A percentile compares a stretch with the other conserved stretches of the same genome.
Evolutionary conservation across 495 filamentous ascomycete genomes (phyloP).

Genomic region (Margaritispora aquatica): DNA sequence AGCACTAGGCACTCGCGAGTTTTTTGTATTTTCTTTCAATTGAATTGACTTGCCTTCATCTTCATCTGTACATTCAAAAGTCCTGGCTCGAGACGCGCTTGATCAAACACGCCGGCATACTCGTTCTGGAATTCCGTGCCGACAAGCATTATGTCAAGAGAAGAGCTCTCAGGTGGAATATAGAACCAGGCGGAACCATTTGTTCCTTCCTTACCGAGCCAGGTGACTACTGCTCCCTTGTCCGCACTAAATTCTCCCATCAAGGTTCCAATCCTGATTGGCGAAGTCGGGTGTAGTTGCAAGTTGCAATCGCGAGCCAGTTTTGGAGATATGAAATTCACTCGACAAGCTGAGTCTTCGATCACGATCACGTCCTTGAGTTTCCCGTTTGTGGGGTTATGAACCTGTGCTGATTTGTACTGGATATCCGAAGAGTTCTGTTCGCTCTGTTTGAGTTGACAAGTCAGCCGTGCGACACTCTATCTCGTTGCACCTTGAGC

Average conservation of each 20-base stretch:
- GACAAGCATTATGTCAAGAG: background rate
- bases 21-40: background rate
- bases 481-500: no score
- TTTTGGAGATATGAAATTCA: background rate
- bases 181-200: background rate
- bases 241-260: background rate
- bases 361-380: background rate
- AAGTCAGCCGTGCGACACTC: no score
- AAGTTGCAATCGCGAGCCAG: background rate
- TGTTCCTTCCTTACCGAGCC: background rate
- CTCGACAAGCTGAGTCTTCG: background rate
- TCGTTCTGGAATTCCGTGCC: background rate
- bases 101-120: background rate
- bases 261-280: background rate
- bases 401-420: background rate
- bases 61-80: background rate
- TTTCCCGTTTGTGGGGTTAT: background rate
- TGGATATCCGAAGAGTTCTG: background rate
- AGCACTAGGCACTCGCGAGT: background rate
- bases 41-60: slow-evolving; percentile 5
- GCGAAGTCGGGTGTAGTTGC: no score
- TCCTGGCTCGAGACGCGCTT: background rate
- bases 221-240: background rate
- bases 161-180: background rate
- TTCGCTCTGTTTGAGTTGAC: background rate